Evolutionary conservation across 331 rosid species (phyloP).

Genomic region (Arachis monticola): DNA sequence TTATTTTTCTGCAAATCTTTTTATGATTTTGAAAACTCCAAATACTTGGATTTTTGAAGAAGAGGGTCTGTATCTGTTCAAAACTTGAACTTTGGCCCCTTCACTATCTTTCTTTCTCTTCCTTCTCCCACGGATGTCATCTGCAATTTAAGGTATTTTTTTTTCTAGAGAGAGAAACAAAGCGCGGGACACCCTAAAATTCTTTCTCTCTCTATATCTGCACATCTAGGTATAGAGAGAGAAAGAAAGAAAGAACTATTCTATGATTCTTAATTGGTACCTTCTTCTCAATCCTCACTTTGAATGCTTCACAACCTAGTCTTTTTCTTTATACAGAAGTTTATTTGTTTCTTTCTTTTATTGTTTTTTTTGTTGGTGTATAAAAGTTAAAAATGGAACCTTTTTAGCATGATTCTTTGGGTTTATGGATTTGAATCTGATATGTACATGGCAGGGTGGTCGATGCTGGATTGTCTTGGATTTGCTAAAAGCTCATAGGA

Average conservation of each 20-base stretch:
- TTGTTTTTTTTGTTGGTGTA: not conserved
- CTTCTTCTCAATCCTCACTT: conserved; percentile 25
- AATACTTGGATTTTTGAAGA: conserved; percentile 44
- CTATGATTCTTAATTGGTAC: conserved; percentile 46
- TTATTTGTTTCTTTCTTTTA: not conserved
- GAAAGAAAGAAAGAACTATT: not conserved
- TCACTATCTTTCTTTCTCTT: not conserved
- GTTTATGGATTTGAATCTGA: conserved; percentile 50
- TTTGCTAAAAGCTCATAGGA: conserved; percentile 36
- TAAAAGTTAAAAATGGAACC: conserved; percentile 11
- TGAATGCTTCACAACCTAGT: not conserved
- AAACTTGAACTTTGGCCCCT: conserved; percentile 60
- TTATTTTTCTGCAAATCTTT: conserved; percentile 14
- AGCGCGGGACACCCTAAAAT: conserved; percentile 51
- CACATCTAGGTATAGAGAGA: conserved; percentile 9
- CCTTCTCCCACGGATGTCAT: conserved; percentile 21
- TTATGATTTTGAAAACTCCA: conserved; percentile 31
- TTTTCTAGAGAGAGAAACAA: not conserved
- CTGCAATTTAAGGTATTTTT: conserved; percentile 43
- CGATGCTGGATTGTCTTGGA: conserved; percentile 47
- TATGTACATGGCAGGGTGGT: conserved; percentile 61
- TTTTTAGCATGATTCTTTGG: conserved; percentile 23
- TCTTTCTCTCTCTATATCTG: not conserved
- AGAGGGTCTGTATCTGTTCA: conserved; percentile 57
- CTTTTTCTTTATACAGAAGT: not conserved